A percentile compares a stretch with the other conserved stretches of the same genome.
These are phyloP conservation scores for Akanthomyces dipterigenus DNA, from an alignment of 2,329 filamentous ascomycete species.

Conservation along the genomic window DNA sequence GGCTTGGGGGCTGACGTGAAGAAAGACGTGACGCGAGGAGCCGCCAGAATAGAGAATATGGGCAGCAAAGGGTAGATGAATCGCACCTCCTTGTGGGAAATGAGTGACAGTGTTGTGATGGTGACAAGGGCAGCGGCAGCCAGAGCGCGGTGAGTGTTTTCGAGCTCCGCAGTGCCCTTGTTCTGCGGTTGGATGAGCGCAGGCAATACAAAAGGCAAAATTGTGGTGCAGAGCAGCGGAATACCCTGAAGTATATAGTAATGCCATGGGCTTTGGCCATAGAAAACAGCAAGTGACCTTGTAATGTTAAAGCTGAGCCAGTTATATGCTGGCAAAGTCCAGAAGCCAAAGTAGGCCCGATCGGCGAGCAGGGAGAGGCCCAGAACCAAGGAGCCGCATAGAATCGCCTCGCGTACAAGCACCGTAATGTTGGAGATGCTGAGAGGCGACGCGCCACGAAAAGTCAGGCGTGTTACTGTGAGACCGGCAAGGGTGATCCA, in stretches of 20 bases:
- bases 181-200: conserved; percentile 52
- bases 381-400: conserved; percentile 59
- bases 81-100: conserved; percentile 93
- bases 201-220: conserved; percentile 65
- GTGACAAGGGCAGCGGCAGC: conserved; percentile 54
- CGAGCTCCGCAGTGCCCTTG: conserved; percentile 27
- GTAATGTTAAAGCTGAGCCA: conserved; percentile 89
- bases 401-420: conserved; percentile 54
- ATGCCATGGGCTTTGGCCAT: conserved; percentile 82
- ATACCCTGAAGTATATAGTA: conserved; percentile 91
- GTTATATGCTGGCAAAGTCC: conserved; percentile 81
- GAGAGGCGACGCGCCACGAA: conserved; percentile 34
- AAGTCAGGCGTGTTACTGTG: conserved; percentile 36
- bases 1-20: conserved; percentile 40
- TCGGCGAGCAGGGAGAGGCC: conserved; percentile 61
- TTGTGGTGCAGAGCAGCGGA: conserved; percentile 77
- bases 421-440: conserved; percentile 37
- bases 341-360: conserved; percentile 71
- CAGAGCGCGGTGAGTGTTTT: conserved; percentile 30
- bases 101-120: conserved; percentile 59
- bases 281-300: conserved; percentile 84
- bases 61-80: conserved; percentile 93
- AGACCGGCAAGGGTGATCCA: conserved; percentile 60
- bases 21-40: conserved; percentile 58
- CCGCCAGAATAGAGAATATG: conserved; percentile 73